Conservation (phyloP, 2,329 filamentous ascomycete genomes). For the Neofusicoccum sp. region DNA sequence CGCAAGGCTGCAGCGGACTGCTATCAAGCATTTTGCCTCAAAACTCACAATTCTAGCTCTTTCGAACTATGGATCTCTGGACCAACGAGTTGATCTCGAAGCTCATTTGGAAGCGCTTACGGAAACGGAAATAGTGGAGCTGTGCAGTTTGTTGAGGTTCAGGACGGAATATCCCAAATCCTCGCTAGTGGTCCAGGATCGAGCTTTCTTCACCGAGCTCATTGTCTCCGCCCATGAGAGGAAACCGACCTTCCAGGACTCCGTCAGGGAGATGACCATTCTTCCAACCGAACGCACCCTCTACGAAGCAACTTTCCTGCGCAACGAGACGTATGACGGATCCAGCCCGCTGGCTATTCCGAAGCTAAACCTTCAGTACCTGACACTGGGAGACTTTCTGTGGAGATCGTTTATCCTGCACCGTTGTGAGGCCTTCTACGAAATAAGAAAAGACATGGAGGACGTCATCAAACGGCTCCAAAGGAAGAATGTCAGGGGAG, state of each 20-base stretch:
- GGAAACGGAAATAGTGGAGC: slow-evolving; percentile 68
- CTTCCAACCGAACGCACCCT: slow-evolving; percentile 81
- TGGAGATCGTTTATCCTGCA: slow-evolving; percentile 91
- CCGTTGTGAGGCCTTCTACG: slow-evolving; percentile 87
- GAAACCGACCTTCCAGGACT: slow-evolving; percentile 78
- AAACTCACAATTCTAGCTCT: slow-evolving; percentile 89
- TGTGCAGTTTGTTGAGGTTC: slow-evolving; percentile 72
- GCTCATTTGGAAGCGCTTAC: slow-evolving; percentile 69
- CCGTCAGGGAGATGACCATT: slow-evolving; percentile 66
- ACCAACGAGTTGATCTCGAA: slow-evolving; percentile 74
- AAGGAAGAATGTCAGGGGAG: slow-evolving; percentile 50
- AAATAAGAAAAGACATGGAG: slow-evolving; percentile 88
- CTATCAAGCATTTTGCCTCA: slow-evolving; percentile 79
- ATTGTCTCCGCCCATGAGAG: slow-evolving; percentile 74
- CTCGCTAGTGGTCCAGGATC: slow-evolving; percentile 61
- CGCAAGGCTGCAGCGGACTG: slow-evolving; percentile 74
- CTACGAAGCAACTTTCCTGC: slow-evolving; percentile 74
- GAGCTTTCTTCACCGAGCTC: slow-evolving; percentile 67
- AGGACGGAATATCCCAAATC: slow-evolving; percentile 78
- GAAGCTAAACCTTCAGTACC: slow-evolving; percentile 92
- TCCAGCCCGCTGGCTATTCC: slow-evolving; percentile 84
- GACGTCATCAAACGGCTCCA: slow-evolving; percentile 74
- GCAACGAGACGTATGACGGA: slow-evolving; percentile 85
- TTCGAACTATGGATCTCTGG: slow-evolving; percentile 87
- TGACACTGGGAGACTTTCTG: slow-evolving; percentile 93